Conservation (phyloP, 805 yeast genomes). For the Debaryomyces prosopidis region DNA sequence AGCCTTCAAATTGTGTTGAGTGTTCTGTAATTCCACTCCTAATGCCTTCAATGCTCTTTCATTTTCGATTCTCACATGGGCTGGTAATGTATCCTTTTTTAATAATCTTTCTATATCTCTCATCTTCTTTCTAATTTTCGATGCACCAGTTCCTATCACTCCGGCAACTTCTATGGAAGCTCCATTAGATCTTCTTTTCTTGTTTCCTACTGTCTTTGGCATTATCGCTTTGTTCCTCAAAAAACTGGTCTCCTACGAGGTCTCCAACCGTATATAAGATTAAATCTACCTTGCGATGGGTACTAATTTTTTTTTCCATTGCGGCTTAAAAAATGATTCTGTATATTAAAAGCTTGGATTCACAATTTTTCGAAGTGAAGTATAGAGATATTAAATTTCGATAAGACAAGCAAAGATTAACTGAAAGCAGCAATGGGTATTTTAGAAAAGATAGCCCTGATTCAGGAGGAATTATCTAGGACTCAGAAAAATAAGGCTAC, state of each 20-base stretch:
- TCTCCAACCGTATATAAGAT: background rate
- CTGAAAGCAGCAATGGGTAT: slow-evolving; percentile 23
- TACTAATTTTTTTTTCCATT: background rate
- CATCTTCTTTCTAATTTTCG: slow-evolving; percentile 78
- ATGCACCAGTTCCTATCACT: slow-evolving; percentile 31
- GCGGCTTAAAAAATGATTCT: slow-evolving; percentile 1
- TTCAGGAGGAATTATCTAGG: slow-evolving; percentile 89
- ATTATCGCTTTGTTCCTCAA: slow-evolving; percentile 4
- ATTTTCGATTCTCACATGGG: slow-evolving; percentile 64
- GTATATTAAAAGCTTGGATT: background rate
- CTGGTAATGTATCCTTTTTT: slow-evolving; percentile 58
- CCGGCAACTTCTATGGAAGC: slow-evolving; percentile 27
- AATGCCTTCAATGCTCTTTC: slow-evolving; percentile 75
- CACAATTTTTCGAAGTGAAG: background rate
- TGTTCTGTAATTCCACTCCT: slow-evolving; percentile 54
- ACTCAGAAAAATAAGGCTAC: slow-evolving; percentile 98
- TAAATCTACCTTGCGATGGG: background rate
- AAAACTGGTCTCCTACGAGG: background rate
- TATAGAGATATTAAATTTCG: background rate
- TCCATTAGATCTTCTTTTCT: slow-evolving; percentile 15
- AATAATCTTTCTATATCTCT: slow-evolving; percentile 81
- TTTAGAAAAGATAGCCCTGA: slow-evolving; percentile 76
- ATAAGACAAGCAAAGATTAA: slow-evolving; percentile 1
- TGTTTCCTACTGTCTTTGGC: slow-evolving; percentile 17
- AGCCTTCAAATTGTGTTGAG: slow-evolving; percentile 45